These are phyloP conservation scores for Leccinum pellstonianum DNA, from an alignment of 768 basidiomycete species.

Conservation along the genomic window DNA sequence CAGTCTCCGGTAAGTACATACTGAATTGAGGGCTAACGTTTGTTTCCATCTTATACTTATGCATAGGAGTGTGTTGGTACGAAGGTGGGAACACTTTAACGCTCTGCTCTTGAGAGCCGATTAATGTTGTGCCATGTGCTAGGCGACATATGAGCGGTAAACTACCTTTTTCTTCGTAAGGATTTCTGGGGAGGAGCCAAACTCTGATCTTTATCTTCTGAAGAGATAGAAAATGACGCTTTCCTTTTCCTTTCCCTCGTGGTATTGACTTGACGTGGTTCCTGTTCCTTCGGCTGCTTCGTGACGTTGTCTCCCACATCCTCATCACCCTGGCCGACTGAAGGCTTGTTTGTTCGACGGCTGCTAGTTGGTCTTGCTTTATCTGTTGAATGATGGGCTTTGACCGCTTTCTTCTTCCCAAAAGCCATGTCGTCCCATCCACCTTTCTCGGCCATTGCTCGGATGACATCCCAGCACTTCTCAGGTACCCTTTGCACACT, in stretches of 20 bases:
- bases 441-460: constrained; percentile 61
- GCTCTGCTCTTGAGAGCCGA: background rate
- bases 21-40: background rate
- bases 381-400: background rate
- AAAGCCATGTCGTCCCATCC: constrained; percentile 69
- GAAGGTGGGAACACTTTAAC: background rate
- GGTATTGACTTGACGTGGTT: background rate
- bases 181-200: constrained; percentile 21
- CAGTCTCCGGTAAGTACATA: background rate
- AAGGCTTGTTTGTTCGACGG: background rate
- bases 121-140: background rate
- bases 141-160: background rate
- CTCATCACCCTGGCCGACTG: background rate
- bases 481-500: constrained; percentile 82
- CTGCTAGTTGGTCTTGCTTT: background rate
- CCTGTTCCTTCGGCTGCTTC: background rate
- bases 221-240: background rate
- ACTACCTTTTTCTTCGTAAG: constrained; percentile 18
- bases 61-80: background rate
- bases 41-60: background rate
- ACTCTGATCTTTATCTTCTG: constrained; percentile 5
- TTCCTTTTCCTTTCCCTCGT: constrained; percentile 28
- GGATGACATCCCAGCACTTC: constrained; percentile 63
- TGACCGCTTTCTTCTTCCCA: constrained; percentile 34
- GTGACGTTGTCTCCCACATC: constrained; percentile 9